Evolutionary conservation across 148 eudicot genomes (phyloP), one percentile per base, ranked within the genome.

Genomic region (Agrostemma githago): DNA sequence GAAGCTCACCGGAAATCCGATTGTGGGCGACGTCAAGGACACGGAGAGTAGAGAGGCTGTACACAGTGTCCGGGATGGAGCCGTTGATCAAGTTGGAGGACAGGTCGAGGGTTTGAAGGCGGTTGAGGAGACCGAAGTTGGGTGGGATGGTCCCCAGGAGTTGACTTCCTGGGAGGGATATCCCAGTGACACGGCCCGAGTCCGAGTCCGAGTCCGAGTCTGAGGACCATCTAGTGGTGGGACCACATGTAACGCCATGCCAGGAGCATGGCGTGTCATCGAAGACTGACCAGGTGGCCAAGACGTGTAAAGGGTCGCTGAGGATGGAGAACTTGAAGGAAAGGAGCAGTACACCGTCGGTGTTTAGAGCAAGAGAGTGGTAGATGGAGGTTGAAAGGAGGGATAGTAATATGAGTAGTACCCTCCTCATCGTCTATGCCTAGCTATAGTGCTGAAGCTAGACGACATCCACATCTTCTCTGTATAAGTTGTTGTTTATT

Each of bases 231-330:
- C 21, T 14, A 48, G 3, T 48, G 12, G 54, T 48, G 12, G 48
- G 41, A 26, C 39, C 46, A 68, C 98, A 95, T 2, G 77, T 10
- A 39, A 95, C 83, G 5, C 98, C 98, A 1, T 56, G 77, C 98
- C 98, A 95, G 12, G 83, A 82, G 68, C 98, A 95, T 26, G 98
- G 98, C 4, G 89, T 88, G 20, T 76, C 79, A 78, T 86, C 89
- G 21, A 56, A 26, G 80, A 37, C 54, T 16, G 70, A 83, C 98
- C 98, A 95, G 70, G 75, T 66, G 8, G 78, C 80, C 3, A 95
- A 62, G 10, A 86, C 86, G 14, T 76, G 83, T 5, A 85, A 62
- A 16, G 98, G 98, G 71, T 95, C 98, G 5, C 64, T 79, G 3
- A 83, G 14, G 17, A 95, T 74, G 46, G 81, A 76, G 86, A 76